Conservation (phyloP, 768 basidiomycete genomes). For the Russula griseocarnosa region DNA sequence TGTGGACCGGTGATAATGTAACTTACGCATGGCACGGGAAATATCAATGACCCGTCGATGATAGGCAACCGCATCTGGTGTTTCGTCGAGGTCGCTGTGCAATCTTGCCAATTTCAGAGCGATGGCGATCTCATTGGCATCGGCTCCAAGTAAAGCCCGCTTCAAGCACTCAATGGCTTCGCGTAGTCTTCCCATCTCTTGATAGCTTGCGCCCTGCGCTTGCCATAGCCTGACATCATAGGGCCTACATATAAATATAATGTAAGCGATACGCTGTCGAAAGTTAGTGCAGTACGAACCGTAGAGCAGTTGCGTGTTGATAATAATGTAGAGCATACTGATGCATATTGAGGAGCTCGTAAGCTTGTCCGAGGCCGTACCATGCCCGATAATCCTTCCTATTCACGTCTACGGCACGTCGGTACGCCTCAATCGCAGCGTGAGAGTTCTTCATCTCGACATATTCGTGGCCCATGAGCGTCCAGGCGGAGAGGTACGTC, state of each 20-base stretch:
- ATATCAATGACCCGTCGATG: slow-evolving; percentile 79
- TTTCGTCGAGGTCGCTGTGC: slow-evolving; percentile 62
- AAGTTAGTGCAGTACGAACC: slow-evolving; percentile 44
- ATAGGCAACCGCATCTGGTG: slow-evolving; percentile 65
- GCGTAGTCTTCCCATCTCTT: slow-evolving; percentile 80
- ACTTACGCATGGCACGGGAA: slow-evolving; percentile 57
- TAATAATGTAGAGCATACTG: slow-evolving; percentile 96
- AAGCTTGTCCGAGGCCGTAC: slow-evolving; percentile 98
- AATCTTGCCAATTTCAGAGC: slow-evolving; percentile 72
- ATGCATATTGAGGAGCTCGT: slow-evolving; percentile 95
- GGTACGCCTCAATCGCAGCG: slow-evolving; percentile 96
- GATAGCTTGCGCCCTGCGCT: slow-evolving; percentile 89
- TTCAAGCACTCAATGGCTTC: slow-evolving; percentile 92
- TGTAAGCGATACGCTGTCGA: neutral
- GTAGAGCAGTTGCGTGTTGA: slow-evolving; percentile 87
- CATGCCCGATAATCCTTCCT: slow-evolving; percentile 96
- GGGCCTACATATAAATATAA: slow-evolving; percentile 49
- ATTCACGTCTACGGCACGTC: slow-evolving; percentile 93
- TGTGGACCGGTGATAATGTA: slow-evolving; percentile 20
- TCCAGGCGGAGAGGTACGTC: slow-evolving; percentile 96
- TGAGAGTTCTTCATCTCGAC: slow-evolving; percentile 99
- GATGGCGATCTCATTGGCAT: slow-evolving; percentile 69
- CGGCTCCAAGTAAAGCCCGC: slow-evolving; percentile 79
- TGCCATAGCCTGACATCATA: slow-evolving; percentile 97
- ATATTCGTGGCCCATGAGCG: slow-evolving; percentile 97